Evolutionary conservation across 2,329 filamentous ascomycete genomes (phyloP).

Genomic region (Lecanicillium sp.): DNA sequence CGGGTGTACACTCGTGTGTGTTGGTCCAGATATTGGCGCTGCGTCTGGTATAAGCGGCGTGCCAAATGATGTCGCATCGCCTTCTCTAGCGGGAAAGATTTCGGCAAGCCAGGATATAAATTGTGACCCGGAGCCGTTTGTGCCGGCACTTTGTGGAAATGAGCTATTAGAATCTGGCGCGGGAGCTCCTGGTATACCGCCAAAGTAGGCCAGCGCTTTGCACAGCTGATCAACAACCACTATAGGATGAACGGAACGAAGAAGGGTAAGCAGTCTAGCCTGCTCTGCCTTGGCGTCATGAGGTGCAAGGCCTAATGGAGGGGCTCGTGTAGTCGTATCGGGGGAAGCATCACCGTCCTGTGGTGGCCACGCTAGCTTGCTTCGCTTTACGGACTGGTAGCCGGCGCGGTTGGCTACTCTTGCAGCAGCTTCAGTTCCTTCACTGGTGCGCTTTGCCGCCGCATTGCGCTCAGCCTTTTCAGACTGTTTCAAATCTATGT

Average conservation of each 20-base stretch:
- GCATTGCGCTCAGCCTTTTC: slow-evolving; percentile 41
- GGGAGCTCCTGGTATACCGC: slow-evolving; percentile 47
- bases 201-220: slow-evolving; percentile 55
- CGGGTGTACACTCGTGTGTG: slow-evolving; percentile 1
- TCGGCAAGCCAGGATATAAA: slow-evolving; percentile 56
- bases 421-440: slow-evolving; percentile 51
- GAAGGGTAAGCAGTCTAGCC: slow-evolving; percentile 47
- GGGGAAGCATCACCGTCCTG: slow-evolving; percentile 13
- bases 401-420: slow-evolving; percentile 44
- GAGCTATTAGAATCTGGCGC: slow-evolving; percentile 39
- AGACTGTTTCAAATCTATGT: slow-evolving; percentile 42
- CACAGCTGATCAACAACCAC: slow-evolving; percentile 54
- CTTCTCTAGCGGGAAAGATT: slow-evolving; percentile 42
- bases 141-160: slow-evolving; percentile 48
- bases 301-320: slow-evolving; percentile 16
- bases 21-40: neutral
- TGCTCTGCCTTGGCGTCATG: slow-evolving; percentile 51
- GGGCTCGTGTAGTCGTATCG: slow-evolving; percentile 1
- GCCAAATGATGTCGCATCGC: slow-evolving; percentile 11
- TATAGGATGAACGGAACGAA: slow-evolving; percentile 46
- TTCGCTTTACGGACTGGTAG: slow-evolving; percentile 42
- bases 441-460: slow-evolving; percentile 52
- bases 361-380: slow-evolving; percentile 26
- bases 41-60: slow-evolving; percentile 7
- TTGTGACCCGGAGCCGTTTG: slow-evolving; percentile 48